Evolutionary conservation across 768 basidiomycete species (phyloP).

Genomic region (Tephrocybe sp.): DNA sequence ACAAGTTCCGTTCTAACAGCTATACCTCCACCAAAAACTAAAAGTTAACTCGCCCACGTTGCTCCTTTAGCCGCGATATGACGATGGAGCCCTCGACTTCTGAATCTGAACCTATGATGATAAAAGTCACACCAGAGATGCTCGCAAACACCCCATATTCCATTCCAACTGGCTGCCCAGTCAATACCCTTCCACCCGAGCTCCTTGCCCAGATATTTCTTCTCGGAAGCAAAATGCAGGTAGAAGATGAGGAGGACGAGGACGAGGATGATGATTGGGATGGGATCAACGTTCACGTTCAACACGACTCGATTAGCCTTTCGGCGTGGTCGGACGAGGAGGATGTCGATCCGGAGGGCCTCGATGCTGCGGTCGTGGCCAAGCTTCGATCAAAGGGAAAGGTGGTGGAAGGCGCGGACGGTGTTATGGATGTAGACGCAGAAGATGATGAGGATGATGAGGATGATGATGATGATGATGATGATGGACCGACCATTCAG

Average conservation of each 20-base stretch:
- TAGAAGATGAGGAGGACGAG: constrained; percentile 29
- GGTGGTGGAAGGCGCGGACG: constrained; percentile 21
- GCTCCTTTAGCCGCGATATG: constrained; percentile 18
- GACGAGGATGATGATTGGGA: constrained; percentile 34
- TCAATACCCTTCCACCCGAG: constrained; percentile 55
- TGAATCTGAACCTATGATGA: constrained; percentile 28
- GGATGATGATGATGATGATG: constrained; percentile 11
- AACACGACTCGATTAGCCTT: constrained; percentile 22
- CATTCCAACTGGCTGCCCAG: constrained; percentile 45
- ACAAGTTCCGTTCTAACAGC: neutral
- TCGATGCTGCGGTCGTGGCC: constrained; percentile 17
- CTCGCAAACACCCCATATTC: constrained; percentile 46
- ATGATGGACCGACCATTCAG: constrained; percentile 17
- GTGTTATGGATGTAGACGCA: constrained; percentile 16
- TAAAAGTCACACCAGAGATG: constrained; percentile 30
- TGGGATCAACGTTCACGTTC: constrained; percentile 29
- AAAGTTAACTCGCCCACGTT: neutral
- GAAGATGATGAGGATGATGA: constrained; percentile 13
- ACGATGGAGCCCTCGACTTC: constrained; percentile 23
- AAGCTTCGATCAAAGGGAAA: constrained; percentile 9
- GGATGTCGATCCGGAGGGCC: constrained; percentile 10
- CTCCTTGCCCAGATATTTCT: constrained; percentile 55
- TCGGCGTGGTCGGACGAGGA: constrained; percentile 21
- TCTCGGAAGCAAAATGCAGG: constrained; percentile 36
- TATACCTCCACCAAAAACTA: too few relatives aligned